Base-by-base conservation (phyloP, 768 basidiomycete genomes). In the Tulasnella sp. region DNA sequence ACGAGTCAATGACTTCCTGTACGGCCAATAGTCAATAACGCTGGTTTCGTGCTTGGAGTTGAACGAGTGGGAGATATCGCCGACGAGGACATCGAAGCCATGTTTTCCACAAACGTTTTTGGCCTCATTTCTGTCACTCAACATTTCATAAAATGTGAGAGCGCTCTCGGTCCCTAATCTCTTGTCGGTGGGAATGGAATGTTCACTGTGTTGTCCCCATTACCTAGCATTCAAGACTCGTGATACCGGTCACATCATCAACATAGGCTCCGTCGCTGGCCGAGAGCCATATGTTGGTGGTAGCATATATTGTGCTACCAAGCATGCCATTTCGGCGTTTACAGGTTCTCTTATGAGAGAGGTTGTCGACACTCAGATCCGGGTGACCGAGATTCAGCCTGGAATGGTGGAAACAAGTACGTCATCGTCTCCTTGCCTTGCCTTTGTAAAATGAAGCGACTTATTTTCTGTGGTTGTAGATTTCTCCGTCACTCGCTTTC, bases 311-410 rank as follows among this genome's bases (percentile, higher is more conserved):
- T 93, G 91, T 78, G 97, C 97, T 5, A 96, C 96, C 17, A 95
- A 95, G 80, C 87, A 89, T 79, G 93, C 93, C 29, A 91, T 99
- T 9, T 87, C 87, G 68, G 93, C 96, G 2, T 99, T 99, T 85
- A 92, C 90, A 31, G 90, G 89, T 49, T 88, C 91, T 6, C 84
- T 99, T 67, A 83, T 94, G 83, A 87, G 90, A 77, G 97, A 99
- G 82, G 86, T 99, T 42, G 96, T 98, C 40, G 90, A 93, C 81
- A 97, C 96, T 19, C 90, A 90, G 25, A 95, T 99, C 80, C 88
- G 97, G 73, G 96, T 99, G 7, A 92, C 94, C 8, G 95, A 99
- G 84, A 91, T 99, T 75, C 93, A 94, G 81, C 97, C 97, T 38
- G 96, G 92, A 22, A 91, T 93, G 92, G 92, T 93, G 38, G 93